Conservation (phyloP, 2,329 filamentous ascomycete species). For the Xylaria sp. region DNA sequence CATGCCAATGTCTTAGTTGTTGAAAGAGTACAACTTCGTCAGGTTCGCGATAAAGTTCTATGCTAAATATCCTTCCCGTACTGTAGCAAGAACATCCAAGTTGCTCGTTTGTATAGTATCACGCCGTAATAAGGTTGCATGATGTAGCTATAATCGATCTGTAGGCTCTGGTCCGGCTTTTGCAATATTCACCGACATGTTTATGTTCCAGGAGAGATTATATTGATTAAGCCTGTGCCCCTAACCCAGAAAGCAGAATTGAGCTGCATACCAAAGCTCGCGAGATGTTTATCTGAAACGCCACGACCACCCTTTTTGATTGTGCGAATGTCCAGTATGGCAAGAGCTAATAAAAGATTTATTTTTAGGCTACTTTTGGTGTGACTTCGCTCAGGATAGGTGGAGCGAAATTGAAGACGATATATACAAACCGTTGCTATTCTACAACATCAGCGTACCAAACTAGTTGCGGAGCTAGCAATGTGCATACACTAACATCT, state of each 20-base stretch:
- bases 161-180: not conserved
- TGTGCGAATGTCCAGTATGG: not conserved
- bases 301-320: not conserved
- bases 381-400: not conserved
- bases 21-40: not conserved
- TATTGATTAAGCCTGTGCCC: conserved; percentile 1
- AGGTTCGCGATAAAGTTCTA: not conserved
- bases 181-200: conserved; percentile 3
- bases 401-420: conserved; percentile 7
- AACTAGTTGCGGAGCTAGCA: conserved; percentile 15
- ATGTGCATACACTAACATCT: conserved; percentile 12
- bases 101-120: not conserved
- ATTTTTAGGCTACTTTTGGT: not conserved
- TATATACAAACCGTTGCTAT: conserved; percentile 9
- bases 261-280: not conserved
- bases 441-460: conserved; percentile 11
- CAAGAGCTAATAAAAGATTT: not conserved
- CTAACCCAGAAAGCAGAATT: not conserved
- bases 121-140: conserved; percentile 1
- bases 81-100: not conserved
- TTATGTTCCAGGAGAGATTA: not conserved
- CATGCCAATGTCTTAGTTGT: not conserved
- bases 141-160: conserved; percentile 3
- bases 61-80: not conserved
- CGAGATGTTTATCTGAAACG: conserved; percentile 16